phyloP scores from a whole-genome alignment of 2,329 filamentous ascomycete species.

The Pseudocercospora musae region DNA sequence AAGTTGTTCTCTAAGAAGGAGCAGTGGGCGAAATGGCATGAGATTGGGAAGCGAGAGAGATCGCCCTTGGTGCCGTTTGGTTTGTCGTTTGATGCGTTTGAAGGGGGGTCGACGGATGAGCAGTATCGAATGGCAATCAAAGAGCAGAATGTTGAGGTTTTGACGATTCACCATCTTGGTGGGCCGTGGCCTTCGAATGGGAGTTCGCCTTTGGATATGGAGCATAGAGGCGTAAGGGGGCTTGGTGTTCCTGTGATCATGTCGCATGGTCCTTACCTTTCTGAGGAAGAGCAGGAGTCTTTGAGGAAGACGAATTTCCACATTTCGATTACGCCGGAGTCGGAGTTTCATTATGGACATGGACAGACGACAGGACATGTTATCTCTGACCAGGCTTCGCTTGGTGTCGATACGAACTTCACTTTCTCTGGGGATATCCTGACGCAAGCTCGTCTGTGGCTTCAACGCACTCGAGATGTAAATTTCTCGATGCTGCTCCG shows the following conservation, averaged over 20 bases:
- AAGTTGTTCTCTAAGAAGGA: conserved; percentile 1
- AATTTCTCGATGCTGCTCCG: conserved; percentile 36
- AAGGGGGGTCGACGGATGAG: conserved; percentile 1
- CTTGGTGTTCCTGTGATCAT: conserved; percentile 50
- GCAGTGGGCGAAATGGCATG: conserved; percentile 8
- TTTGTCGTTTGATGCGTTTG: conserved; percentile 5
- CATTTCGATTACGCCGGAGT: conserved; percentile 58
- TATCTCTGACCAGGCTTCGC: conserved; percentile 48
- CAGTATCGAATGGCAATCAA: conserved; percentile 6
- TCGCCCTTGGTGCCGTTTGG: conserved; percentile 1
- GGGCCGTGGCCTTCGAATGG: conserved; percentile 7
- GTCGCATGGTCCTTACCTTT: conserved; percentile 51
- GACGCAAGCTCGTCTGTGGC: conserved; percentile 54
- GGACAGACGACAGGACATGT: conserved; percentile 44
- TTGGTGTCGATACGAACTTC: conserved; percentile 25
- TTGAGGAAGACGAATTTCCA: conserved; percentile 52
- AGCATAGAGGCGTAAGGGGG: conserved; percentile 42
- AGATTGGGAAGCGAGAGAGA: background rate
- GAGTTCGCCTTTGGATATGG: conserved; percentile 43
- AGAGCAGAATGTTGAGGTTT: conserved; percentile 4
- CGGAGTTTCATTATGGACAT: conserved; percentile 59
- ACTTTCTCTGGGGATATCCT: conserved; percentile 32
- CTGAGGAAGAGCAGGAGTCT: conserved; percentile 39
- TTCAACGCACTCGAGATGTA: conserved; percentile 46
- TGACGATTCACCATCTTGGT: conserved; percentile 14